phyloP scores from a whole-genome alignment of 1,139 yeast genomes.

The Yamadazyma sp. region DNA sequence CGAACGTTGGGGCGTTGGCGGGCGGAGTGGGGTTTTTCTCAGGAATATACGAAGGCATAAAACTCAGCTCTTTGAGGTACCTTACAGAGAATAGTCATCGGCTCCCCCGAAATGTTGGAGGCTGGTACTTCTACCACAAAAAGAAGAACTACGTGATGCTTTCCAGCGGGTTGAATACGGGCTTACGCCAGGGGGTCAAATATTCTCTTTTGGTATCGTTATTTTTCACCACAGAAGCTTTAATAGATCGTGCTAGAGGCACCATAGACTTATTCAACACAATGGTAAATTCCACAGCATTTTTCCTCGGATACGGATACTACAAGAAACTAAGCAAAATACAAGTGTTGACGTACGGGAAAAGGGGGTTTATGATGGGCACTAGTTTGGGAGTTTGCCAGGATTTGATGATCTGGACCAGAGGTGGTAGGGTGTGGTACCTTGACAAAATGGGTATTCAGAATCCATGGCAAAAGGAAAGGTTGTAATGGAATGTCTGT shows the following conservation, averaged over 20 bases:
- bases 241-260: constrained; percentile 50
- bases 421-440: constrained; percentile 71
- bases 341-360: constrained; percentile 49
- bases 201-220: constrained; percentile 48
- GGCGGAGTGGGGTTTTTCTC: constrained; percentile 58
- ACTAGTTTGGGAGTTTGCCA: constrained; percentile 60
- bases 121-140: constrained; percentile 89
- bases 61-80: constrained; percentile 55
- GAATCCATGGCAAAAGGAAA: constrained; percentile 2
- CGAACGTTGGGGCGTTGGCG: constrained; percentile 34
- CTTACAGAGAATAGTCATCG: constrained; percentile 83
- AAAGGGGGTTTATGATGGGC: constrained; percentile 60
- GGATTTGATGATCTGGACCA: constrained; percentile 55
- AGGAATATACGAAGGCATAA: constrained; percentile 66
- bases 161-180: constrained; percentile 49
- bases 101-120: constrained; percentile 74
- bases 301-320: constrained; percentile 54
- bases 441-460: constrained; percentile 24
- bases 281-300: constrained; percentile 47
- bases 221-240: constrained; percentile 63
- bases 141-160: constrained; percentile 77
- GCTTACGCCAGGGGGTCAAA: constrained; percentile 44
- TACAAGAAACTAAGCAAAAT: constrained; percentile 42
- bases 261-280: constrained; percentile 64
- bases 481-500: too few species aligned